phyloP scores from a whole-genome alignment of 129 eudicot species.

The Mikania micrantha region DNA sequence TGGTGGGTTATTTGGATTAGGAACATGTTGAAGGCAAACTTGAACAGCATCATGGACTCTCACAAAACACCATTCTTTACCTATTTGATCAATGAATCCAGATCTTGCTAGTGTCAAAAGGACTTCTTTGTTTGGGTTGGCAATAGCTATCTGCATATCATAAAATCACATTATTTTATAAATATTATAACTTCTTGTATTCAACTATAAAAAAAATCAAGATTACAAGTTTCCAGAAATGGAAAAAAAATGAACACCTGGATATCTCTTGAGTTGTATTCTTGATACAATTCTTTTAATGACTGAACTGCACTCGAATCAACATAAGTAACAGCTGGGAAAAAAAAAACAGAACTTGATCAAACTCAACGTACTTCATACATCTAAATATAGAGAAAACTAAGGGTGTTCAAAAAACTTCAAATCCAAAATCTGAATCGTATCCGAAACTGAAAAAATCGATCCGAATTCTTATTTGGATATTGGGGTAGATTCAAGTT shows the following conservation, averaged over 20 bases:
- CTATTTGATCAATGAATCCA: conserved; percentile 75
- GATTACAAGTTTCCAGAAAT: background rate
- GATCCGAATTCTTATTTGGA: too few species aligned
- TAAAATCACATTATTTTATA: background rate
- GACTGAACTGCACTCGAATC: conserved; percentile 94
- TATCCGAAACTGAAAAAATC: too few species aligned
- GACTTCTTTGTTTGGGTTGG: conserved; percentile 86
- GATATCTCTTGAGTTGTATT: conserved; percentile 83
- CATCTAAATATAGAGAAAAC: background rate
- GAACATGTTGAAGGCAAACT: conserved; percentile 80
- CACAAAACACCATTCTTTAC: conserved; percentile 94
- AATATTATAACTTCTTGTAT: too few species aligned
- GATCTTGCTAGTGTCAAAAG: conserved; percentile 65
- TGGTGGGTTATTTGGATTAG: conserved; percentile 35
- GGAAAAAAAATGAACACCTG: conserved; percentile 42
- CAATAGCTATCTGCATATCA: conserved; percentile 63
- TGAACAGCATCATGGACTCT: conserved; percentile 95
- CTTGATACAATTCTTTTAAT: conserved; percentile 66
- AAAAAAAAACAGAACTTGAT: background rate
- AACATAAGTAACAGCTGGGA: conserved; percentile 80
- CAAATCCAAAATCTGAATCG: too few species aligned
- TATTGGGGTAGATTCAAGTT: too few species aligned
- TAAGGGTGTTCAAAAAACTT: too few species aligned
- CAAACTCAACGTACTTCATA: background rate
- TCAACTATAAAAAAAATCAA: too few species aligned